Evolutionary conservation across 495 filamentous ascomycete genomes (phyloP), one percentile per base, ranked within the genome.

Genomic region (Extremus antarcticus): DNA sequence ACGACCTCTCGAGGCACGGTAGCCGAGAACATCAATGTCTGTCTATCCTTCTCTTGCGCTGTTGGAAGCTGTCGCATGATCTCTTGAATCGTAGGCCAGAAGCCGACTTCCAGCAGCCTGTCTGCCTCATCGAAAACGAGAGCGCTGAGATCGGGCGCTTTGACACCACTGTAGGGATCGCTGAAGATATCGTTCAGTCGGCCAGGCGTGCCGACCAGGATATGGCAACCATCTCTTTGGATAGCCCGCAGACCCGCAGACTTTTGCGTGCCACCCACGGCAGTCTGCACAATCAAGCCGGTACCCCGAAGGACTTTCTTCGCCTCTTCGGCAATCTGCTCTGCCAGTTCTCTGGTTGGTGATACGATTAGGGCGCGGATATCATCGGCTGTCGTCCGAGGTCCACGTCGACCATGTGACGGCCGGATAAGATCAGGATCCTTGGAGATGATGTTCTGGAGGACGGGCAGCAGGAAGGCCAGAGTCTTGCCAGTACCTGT

Each of bases 71-170:
- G 57, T 0, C 69, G 51, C 58, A 85, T 72, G 62, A 98, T 94
- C 2, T 80, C 68, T 25, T 77, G 67, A 54, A 98, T 84, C 20
- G 87, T 88, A 1, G 76, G 74, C n/a, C 81, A 73, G 68, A 98
- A 98, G 0, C 94, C 94, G 56, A 87, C 77, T 61, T 98, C 92
- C 40, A 98, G 73, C 56, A 98, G 78, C 41, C 92, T 79, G 69
- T 98, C 92, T 0, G 91, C 94, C 71, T 98, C 92, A 61, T 98
- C 92, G 32, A 98, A 75, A 38, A 96, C 92, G 20, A 98, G 70
- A n/a, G 82, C 78, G 48, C 78, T 79, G 41, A 96, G 71, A 11
- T 80, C 80, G 13, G 89, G 86, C 7, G 87, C 86, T 9, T 69
- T 67, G n/a, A 98, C 76, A 32, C 82, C 74, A 53, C 73, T 78